Evolutionary conservation across 2,329 filamentous ascomycete species (phyloP), one percentile per base, ranked within the genome.

Genomic region (Coniosporium tulheliwenetii): DNA sequence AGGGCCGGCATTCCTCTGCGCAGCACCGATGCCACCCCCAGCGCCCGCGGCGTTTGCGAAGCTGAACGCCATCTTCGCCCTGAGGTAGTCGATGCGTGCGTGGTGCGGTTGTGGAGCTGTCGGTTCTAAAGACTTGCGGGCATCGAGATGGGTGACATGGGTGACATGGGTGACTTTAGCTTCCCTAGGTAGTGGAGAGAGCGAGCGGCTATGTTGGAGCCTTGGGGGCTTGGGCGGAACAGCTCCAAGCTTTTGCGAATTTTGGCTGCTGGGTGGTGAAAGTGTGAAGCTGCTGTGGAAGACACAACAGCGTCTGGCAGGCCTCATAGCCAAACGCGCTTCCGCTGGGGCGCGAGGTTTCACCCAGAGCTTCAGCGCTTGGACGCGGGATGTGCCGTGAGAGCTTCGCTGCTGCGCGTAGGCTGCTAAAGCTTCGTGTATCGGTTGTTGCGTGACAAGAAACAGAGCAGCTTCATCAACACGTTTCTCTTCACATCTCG

Each of bases 41-140:
- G 52, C 54, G 40, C 57, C 52, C 44, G 63, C 62, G 41, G 67
- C 58, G 50, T 61, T 70, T 46, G 59, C 64, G 57, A 79, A 79
- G 57, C 70, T 67, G 60, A 82, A 82, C 42, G 78, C 75, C 79
- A 85, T 79, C 46, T 42, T 58, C 40, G 54, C 53, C 42, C 49
- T 15, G 29, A 36, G 10, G 16, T 26, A 15, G 10, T 15, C 36
- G 33, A n/a, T n/a, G 14, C 33, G 33, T 8, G 14, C 5, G 33
- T 35, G 5, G 12, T 15, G 33, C 7, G 33, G 12, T 35, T 15
- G 12, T n/a, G 7, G 12, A 35, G 33, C 7, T 5, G 33, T 5
- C 33, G 33, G 14, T 10, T 35, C 12, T 35, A n/a, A 10, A 10
- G 12, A 35, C 10, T n/a, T n/a, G 33, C 12, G 33, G 14, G 33